Evolutionary conservation across 73 alveolate species (phyloP).

Genomic region (Paramecium sonneborni): DNA sequence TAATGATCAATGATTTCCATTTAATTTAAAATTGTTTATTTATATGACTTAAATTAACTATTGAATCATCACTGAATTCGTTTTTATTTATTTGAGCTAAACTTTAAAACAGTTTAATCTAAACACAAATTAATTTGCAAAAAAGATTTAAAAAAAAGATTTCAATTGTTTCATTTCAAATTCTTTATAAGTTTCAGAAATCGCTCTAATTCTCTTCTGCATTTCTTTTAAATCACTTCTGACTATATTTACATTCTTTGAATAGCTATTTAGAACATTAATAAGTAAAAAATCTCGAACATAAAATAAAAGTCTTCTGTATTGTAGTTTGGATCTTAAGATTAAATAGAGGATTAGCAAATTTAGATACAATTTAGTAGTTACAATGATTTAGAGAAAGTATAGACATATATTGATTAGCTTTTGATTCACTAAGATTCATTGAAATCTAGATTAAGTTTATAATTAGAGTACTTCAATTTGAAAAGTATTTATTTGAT

Average conservation of each 20-base stretch:
- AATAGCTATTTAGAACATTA: background rate
- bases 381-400: background rate
- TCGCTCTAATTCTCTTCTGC: background rate
- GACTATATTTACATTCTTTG: background rate
- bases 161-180: background rate
- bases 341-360: background rate
- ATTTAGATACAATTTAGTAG: background rate
- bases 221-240: background rate
- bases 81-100: background rate
- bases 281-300: background rate
- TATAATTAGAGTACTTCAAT: background rate
- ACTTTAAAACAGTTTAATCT: background rate
- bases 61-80: constrained; percentile 12
- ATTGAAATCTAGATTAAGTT: background rate
- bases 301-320: background rate
- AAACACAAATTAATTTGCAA: background rate
- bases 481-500: background rate
- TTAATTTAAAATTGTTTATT: background rate
- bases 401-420: background rate
- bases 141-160: background rate
- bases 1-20: background rate
- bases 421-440: background rate
- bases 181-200: background rate
- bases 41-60: background rate
- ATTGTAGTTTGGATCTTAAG: background rate